Conservation (phyloP, 495 filamentous ascomycete genomes). For the Tuber brumale region DNA sequence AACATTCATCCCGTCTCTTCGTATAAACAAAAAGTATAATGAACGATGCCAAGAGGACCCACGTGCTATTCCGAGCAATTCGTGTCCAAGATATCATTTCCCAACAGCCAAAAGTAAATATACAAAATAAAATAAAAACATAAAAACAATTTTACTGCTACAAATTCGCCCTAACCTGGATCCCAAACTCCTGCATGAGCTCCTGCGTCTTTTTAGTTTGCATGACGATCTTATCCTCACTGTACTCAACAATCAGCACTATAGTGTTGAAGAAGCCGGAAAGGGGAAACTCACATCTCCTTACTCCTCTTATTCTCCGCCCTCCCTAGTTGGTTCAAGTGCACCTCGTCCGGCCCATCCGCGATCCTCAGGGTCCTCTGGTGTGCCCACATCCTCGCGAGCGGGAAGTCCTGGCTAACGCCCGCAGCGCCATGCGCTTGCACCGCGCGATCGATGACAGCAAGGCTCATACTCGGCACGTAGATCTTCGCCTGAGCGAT, state of each 20-base stretch:
- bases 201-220: slow-evolving; percentile 61
- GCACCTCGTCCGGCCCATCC: slow-evolving; percentile 90
- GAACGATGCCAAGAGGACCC: not conserved
- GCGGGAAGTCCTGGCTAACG: slow-evolving; percentile 82
- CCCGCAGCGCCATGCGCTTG: slow-evolving; percentile 81
- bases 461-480: slow-evolving; percentile 67
- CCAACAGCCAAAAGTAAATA: not conserved
- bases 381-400: slow-evolving; percentile 79
- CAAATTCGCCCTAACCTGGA: slow-evolving; percentile 42
- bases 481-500: slow-evolving; percentile 85
- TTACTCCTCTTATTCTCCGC: slow-evolving; percentile 69
- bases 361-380: slow-evolving; percentile 77
- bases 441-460: slow-evolving; percentile 78
- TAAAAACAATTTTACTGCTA: slow-evolving; percentile 4
- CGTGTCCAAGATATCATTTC: slow-evolving; percentile 1
- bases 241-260: not conserved
- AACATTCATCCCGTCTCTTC: not conserved
- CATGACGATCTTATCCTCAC: slow-evolving; percentile 54
- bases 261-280: not conserved
- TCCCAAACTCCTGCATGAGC: slow-evolving; percentile 58
- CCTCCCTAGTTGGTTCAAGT: slow-evolving; percentile 80
- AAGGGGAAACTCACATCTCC: slow-evolving; percentile 47
- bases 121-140: not conserved
- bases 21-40: not conserved
- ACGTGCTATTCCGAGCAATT: not conserved